These are phyloP conservation scores for Sindora glabra DNA, from an alignment of 306 rosid genomes.

Conservation along the genomic window DNA sequence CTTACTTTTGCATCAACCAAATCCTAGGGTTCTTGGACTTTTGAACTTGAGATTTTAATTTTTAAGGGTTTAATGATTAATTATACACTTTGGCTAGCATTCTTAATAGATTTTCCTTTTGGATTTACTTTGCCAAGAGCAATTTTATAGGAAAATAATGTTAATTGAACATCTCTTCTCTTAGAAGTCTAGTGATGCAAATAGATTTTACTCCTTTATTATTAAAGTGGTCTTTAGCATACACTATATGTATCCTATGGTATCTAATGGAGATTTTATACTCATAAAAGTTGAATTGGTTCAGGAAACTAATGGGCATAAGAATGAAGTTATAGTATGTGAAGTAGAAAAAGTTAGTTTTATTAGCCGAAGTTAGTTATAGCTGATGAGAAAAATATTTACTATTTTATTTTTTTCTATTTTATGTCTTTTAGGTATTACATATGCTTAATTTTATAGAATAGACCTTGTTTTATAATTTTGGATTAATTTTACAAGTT, in stretches of 20 bases:
- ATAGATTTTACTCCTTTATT: too few species aligned
- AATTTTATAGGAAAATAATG: not conserved
- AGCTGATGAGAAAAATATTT: too few species aligned
- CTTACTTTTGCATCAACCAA: not conserved
- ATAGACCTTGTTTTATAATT: too few species aligned
- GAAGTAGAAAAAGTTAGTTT: conserved; percentile 50
- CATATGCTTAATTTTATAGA: too few species aligned
- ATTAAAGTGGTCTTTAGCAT: too few species aligned
- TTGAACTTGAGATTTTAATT: not conserved
- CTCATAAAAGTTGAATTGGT: conserved; percentile 7
- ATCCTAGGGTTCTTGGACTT: not conserved
- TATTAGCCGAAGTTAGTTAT: conserved; percentile 85
- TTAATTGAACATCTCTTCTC: not conserved
- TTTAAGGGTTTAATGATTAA: not conserved
- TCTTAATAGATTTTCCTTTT: not conserved
- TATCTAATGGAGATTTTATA: not conserved
- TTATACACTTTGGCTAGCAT: not conserved
- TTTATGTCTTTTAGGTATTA: too few species aligned
- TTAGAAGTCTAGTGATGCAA: conserved; percentile 7
- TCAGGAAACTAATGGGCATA: conserved; percentile 66
- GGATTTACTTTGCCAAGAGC: not conserved
- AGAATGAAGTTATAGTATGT: conserved; percentile 50
- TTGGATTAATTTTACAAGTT: too few species aligned
- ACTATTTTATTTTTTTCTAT: too few species aligned
- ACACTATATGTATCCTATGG: not conserved